Conservation (phyloP, 2,329 filamentous ascomycete genomes). For the Phoma sp. region DNA sequence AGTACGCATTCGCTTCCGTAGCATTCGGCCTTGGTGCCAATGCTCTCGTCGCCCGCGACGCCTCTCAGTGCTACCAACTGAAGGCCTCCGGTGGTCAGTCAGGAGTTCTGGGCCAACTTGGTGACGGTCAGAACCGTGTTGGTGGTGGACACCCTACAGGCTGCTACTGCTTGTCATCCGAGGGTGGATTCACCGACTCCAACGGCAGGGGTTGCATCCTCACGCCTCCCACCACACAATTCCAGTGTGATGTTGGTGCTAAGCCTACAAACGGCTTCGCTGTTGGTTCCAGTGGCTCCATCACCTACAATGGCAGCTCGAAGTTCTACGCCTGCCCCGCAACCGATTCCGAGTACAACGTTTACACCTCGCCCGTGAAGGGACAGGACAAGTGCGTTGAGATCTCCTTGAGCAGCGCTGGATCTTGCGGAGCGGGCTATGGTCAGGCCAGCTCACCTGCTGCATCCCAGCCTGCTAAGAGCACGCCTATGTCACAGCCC, state of each 20-base stretch:
- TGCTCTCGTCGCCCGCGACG: conserved; percentile 28
- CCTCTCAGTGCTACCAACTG: conserved; percentile 26
- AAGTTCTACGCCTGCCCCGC: conserved; percentile 68
- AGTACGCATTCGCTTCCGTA: conserved; percentile 28
- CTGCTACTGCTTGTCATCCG: conserved; percentile 61
- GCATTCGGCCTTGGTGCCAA: conserved; percentile 30
- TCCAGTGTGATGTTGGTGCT: conserved; percentile 66
- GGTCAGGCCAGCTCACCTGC: conserved; percentile 5
- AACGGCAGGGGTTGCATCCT: conserved; percentile 67
- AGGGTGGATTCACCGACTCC: conserved; percentile 58
- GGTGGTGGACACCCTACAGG: conserved; percentile 56
- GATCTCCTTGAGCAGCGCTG: conserved; percentile 50
- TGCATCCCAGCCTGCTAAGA: conserved; percentile 5
- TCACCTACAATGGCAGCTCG: conserved; percentile 59
- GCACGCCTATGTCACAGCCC: background rate
- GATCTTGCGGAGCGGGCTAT: conserved; percentile 32
- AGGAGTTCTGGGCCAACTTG: conserved; percentile 65
- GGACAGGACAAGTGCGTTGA: conserved; percentile 57
- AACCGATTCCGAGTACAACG: conserved; percentile 61
- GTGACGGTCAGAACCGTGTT: conserved; percentile 67
- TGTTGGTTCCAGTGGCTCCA: conserved; percentile 58
- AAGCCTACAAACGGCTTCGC: conserved; percentile 59
- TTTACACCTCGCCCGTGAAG: conserved; percentile 56
- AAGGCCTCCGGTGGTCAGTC: conserved; percentile 34
- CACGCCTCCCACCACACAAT: conserved; percentile 64